Conservation (phyloP, 1,139 yeast species). For the Debaryomyces nepalensis region DNA sequence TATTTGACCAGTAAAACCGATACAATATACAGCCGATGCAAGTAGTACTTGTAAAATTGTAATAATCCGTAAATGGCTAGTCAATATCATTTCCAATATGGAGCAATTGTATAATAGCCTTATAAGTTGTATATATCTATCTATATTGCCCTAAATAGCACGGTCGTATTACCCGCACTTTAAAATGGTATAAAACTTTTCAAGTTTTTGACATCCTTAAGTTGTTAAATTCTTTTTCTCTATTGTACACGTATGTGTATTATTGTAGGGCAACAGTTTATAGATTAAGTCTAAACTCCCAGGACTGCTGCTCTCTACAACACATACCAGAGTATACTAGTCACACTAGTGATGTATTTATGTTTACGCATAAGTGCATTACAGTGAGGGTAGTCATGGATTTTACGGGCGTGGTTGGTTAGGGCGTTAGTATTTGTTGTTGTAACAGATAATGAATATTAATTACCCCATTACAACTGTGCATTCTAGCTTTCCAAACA, state of each 20-base stretch:
- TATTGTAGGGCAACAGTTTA: slow-evolving; percentile 55
- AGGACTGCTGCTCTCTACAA: slow-evolving; percentile 58
- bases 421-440: slow-evolving; percentile 4
- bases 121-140: neutral
- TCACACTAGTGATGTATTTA: slow-evolving; percentile 17
- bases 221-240: slow-evolving; percentile 22
- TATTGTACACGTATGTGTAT: slow-evolving; percentile 57
- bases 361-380: slow-evolving; percentile 5
- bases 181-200: slow-evolving; percentile 9
- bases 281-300: slow-evolving; percentile 26
- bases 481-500: slow-evolving; percentile 57
- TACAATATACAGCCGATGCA: slow-evolving; percentile 9
- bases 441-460: slow-evolving; percentile 11
- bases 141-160: slow-evolving; percentile 1
- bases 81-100: neutral
- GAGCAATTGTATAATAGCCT: neutral
- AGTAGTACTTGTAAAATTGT: slow-evolving; percentile 1
- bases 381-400: slow-evolving; percentile 46
- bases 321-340: slow-evolving; percentile 55
- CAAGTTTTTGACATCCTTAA: neutral
- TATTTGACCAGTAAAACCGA: slow-evolving; percentile 26
- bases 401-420: slow-evolving; percentile 43
- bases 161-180: slow-evolving; percentile 18
- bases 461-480: slow-evolving; percentile 31
- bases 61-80: neutral